Conservation (phyloP, 169 alveolate species). For the Eimeria praecox region DNA sequence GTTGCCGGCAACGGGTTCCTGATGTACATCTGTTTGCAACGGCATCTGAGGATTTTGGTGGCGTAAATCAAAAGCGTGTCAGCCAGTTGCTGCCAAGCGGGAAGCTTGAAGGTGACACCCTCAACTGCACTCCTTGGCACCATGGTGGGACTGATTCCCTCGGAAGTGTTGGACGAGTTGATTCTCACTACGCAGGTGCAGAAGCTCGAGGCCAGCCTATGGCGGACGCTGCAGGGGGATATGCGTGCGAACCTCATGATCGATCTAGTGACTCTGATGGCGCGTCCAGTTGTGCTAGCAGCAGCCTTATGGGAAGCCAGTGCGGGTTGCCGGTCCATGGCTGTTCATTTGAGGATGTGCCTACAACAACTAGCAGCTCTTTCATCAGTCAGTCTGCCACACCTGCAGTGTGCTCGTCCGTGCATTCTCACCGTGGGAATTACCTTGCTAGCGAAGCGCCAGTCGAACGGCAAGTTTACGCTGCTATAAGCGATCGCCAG, state of each 20-base stretch:
- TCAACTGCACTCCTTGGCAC: background rate
- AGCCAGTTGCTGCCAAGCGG: conserved; percentile 22
- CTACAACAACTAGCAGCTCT: conserved; percentile 67
- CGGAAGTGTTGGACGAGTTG: conserved; percentile 15
- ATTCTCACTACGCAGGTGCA: background rate
- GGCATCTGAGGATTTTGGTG: background rate
- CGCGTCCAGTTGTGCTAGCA: conserved; percentile 68
- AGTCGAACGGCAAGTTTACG: conserved; percentile 37
- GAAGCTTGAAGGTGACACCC: background rate
- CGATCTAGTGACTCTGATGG: conserved; percentile 33
- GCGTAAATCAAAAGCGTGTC: background rate
- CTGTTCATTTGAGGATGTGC: conserved; percentile 28
- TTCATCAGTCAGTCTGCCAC: conserved; percentile 60
- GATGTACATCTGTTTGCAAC: conserved; percentile 12
- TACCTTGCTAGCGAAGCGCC: conserved; percentile 14
- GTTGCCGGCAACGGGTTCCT: background rate
- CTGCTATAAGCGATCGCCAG: conserved; percentile 26
- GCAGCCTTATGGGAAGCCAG: conserved; percentile 61
- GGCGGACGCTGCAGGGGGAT: conserved; percentile 15
- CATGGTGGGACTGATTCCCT: background rate
- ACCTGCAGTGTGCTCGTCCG: conserved; percentile 27
- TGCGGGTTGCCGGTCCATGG: conserved; percentile 22
- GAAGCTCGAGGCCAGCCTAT: background rate
- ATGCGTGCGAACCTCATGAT: background rate
- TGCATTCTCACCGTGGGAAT: conserved; percentile 35